Conservation (phyloP, 78 protist species). For the Emiliania huxleyi region DNA sequence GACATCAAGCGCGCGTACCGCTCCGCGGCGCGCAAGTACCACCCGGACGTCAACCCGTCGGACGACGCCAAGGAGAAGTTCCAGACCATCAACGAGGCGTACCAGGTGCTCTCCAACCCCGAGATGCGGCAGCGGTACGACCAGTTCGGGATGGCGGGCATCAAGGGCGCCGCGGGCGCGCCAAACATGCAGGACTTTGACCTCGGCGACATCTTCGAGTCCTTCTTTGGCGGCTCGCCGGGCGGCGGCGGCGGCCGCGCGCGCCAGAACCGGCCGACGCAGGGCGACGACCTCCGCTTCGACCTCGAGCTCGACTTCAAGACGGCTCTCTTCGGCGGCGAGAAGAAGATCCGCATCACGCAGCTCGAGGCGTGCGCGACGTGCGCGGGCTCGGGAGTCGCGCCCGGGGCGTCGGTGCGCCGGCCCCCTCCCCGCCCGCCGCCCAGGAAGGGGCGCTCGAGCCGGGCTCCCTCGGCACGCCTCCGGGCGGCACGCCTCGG, state of each 20-base stretch:
- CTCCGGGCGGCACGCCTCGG: too few species aligned
- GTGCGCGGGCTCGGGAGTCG: constrained; percentile 19
- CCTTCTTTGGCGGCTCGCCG: constrained; percentile 23
- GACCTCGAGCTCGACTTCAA: constrained; percentile 47
- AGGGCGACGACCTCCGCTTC: constrained; percentile 36
- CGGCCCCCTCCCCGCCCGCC: too few species aligned
- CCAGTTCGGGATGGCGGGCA: constrained; percentile 56
- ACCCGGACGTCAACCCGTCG: constrained; percentile 52
- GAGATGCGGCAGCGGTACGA: constrained; percentile 33
- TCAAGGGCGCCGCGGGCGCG: background rate
- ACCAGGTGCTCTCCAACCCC: constrained; percentile 46
- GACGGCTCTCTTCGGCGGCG: constrained; percentile 42
- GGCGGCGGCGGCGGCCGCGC: too few species aligned
- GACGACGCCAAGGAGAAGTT: constrained; percentile 33
- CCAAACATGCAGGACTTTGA: constrained; percentile 19
- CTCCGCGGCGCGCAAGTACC: constrained; percentile 29
- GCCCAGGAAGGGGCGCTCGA: too few species aligned
- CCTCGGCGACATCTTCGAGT: constrained; percentile 57
- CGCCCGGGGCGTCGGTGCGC: constrained; percentile 43
- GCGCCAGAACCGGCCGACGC: background rate
- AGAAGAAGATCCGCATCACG: constrained; percentile 31
- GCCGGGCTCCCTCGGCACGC: too few species aligned
- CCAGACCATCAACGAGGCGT: constrained; percentile 34
- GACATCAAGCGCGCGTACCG: constrained; percentile 39
- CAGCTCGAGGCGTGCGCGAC: constrained; percentile 23